Conservation (phyloP, 768 basidiomycete genomes). For the Suillus placidus region DNA sequence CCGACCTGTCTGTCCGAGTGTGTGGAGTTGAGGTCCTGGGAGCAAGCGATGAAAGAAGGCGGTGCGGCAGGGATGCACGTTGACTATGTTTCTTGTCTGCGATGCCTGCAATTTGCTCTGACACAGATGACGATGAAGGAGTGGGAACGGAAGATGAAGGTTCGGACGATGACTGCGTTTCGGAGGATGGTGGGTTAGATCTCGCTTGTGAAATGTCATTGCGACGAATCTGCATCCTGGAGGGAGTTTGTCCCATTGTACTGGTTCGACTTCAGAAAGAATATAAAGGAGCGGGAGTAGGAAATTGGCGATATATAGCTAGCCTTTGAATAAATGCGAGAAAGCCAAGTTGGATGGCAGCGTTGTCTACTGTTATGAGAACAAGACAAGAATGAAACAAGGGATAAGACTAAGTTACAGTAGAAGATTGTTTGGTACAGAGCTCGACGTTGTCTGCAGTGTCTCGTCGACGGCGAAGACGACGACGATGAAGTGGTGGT, state of each 20-base stretch:
- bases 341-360: conserved; percentile 12
- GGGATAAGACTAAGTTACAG: conserved; percentile 5
- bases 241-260: conserved; percentile 36
- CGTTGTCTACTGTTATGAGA: conserved; percentile 7
- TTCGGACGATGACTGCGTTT: conserved; percentile 12
- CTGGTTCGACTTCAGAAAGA: conserved; percentile 4
- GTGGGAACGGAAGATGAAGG: not conserved
- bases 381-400: conserved; percentile 6
- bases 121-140: conserved; percentile 4
- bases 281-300: not conserved
- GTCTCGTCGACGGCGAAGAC: not conserved
- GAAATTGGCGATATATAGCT: conserved; percentile 4
- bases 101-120: not conserved
- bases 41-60: conserved; percentile 37
- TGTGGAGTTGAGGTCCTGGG: conserved; percentile 7
- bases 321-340: conserved; percentile 6
- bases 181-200: conserved; percentile 13
- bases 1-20: conserved; percentile 16
- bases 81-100: conserved; percentile 13
- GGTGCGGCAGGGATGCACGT: conserved; percentile 35
- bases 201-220: conserved; percentile 15
- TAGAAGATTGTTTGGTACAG: conserved; percentile 5
- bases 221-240: conserved; percentile 22
- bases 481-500: conserved; percentile 6
- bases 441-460: conserved; percentile 1